These are phyloP conservation scores for Heterobasidion annosum DNA, from an alignment of 1,284 basidiomycete species.

Conservation along the genomic window DNA sequence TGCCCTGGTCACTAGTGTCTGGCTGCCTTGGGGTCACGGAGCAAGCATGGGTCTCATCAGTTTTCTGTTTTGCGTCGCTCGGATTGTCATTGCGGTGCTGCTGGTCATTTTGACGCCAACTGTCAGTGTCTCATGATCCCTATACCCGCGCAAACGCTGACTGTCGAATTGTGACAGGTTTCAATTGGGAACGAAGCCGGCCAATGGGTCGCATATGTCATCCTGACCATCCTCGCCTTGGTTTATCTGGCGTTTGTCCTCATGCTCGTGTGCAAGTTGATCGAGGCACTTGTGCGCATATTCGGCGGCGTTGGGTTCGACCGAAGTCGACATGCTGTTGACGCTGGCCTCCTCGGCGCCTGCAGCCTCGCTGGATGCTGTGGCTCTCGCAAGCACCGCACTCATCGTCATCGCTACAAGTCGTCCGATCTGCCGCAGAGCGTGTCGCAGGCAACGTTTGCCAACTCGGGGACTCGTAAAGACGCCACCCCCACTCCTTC, in stretches of 20 bases:
- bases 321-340: slow-evolving; percentile 69
- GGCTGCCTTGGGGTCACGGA: slow-evolving; percentile 94
- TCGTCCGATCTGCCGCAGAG: slow-evolving; percentile 20
- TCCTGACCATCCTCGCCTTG: slow-evolving; percentile 81
- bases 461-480: slow-evolving; percentile 14
- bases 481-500: slow-evolving; percentile 35
- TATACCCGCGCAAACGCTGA: slow-evolving; percentile 12
- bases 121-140: slow-evolving; percentile 40
- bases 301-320: slow-evolving; percentile 79
- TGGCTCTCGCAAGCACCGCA: slow-evolving; percentile 41
- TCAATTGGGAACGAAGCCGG: slow-evolving; percentile 67
- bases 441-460: slow-evolving; percentile 15
- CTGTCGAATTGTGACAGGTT: slow-evolving; percentile 40
- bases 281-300: slow-evolving; percentile 80
- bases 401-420: slow-evolving; percentile 18
- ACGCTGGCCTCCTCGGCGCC: slow-evolving; percentile 81
- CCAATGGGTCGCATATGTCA: slow-evolving; percentile 91
- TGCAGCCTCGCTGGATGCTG: slow-evolving; percentile 70
- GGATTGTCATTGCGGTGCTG: slow-evolving; percentile 85
- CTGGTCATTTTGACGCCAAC: slow-evolving; percentile 82
- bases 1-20: slow-evolving; percentile 81
- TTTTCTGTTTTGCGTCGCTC: slow-evolving; percentile 84
- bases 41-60: slow-evolving; percentile 93
- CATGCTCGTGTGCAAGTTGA: slow-evolving; percentile 78
- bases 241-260: slow-evolving; percentile 75